Conservation (phyloP, 768 basidiomycete species). For the Pleurotus eryngii region DNA sequence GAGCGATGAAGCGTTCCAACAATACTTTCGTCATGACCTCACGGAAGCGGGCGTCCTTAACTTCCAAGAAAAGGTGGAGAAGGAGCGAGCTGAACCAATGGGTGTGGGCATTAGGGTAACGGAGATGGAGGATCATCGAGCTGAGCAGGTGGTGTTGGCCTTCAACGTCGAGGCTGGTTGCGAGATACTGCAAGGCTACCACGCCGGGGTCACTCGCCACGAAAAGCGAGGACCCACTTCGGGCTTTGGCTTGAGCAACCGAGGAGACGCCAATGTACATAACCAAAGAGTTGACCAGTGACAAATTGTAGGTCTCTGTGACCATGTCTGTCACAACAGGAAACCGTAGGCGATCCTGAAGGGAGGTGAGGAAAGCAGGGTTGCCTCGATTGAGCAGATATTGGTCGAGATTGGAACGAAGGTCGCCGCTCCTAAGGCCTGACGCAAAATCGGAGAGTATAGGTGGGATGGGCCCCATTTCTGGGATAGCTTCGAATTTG, state of each 20-base stretch:
- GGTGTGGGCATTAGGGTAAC: constrained; percentile 98
- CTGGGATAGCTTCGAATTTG: constrained; percentile 73
- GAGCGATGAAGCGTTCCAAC: constrained; percentile 89
- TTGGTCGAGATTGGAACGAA: constrained; percentile 79
- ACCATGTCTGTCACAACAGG: constrained; percentile 42
- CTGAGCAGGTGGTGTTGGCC: constrained; percentile 94
- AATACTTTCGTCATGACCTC: constrained; percentile 88
- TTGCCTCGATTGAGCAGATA: constrained; percentile 76
- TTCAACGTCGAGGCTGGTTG: constrained; percentile 84
- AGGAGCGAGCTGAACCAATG: constrained; percentile 95
- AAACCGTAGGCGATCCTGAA: constrained; percentile 73
- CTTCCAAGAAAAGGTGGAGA: constrained; percentile 81
- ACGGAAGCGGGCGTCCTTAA: constrained; percentile 71
- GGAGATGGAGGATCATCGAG: constrained; percentile 90
- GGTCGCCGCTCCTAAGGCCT: constrained; percentile 75
- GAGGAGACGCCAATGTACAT: constrained; percentile 96
- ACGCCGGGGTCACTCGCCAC: constrained; percentile 82
- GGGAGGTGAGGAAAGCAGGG: constrained; percentile 66
- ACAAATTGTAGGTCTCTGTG: constrained; percentile 74
- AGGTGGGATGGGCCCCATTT: constrained; percentile 90
- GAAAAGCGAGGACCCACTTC: constrained; percentile 80
- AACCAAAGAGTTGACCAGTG: constrained; percentile 90
- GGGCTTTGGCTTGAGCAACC: constrained; percentile 83
- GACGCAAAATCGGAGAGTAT: constrained; percentile 90
- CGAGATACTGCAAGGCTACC: constrained; percentile 77